phyloP scores from a whole-genome alignment of 495 filamentous ascomycete genomes.

The Neurospora sp. region DNA sequence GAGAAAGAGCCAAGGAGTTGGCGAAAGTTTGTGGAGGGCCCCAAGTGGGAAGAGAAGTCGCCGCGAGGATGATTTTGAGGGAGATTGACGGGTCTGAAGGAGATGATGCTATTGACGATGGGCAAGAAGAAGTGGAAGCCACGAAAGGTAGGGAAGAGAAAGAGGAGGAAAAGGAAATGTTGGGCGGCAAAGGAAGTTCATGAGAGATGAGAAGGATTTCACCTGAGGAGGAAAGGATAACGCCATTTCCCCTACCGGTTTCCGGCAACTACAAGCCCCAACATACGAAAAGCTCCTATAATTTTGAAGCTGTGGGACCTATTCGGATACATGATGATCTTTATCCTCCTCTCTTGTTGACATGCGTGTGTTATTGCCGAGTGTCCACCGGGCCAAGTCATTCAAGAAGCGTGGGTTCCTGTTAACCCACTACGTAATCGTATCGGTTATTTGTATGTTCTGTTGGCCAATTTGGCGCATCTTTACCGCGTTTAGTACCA shows the following conservation, averaged over 20 bases:
- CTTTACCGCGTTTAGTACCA: no score
- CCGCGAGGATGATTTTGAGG: constrained; percentile 13
- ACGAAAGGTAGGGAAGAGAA: background rate
- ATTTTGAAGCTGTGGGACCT: background rate
- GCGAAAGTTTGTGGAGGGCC: constrained; percentile 12
- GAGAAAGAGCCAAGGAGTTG: constrained; percentile 10
- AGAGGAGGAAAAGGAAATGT: background rate
- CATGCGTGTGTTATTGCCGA: background rate
- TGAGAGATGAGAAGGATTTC: background rate
- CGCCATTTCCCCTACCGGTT: background rate
- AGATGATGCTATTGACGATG: background rate
- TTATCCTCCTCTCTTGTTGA: background rate
- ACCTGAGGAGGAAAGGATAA: background rate
- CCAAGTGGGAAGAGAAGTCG: constrained; percentile 14
- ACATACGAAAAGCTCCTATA: background rate
- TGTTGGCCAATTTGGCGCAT: no score
- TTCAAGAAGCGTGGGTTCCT: background rate
- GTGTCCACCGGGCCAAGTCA: background rate
- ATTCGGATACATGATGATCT: background rate
- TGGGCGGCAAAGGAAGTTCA: background rate
- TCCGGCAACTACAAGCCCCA: background rate
- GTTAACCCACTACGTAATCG: no score
- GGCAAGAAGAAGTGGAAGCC: background rate
- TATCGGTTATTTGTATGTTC: no score
- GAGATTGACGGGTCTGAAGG: constrained; percentile 7